Conservation (phyloP, 306 rosid species). For the Cotoneaster glaucophyllus region DNA sequence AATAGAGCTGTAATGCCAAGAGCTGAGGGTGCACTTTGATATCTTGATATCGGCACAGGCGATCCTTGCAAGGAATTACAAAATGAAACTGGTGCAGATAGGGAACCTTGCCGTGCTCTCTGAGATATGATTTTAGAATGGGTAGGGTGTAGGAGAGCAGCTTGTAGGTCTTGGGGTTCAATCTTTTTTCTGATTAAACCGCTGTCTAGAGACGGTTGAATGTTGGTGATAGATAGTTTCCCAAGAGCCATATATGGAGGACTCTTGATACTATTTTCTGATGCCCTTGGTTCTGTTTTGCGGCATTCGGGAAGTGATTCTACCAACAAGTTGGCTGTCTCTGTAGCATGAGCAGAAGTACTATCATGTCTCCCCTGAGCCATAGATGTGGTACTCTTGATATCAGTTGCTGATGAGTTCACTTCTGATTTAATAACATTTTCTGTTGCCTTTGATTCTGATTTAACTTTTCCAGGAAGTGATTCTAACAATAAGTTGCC, state of each 20-base stretch:
- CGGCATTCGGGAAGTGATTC: slow-evolving; percentile 29
- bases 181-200: slow-evolving; percentile 15
- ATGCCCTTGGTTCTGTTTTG: background rate
- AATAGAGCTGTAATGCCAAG: slow-evolving; percentile 83
- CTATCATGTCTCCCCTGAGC: slow-evolving; percentile 33
- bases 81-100: slow-evolving; percentile 48
- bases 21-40: slow-evolving; percentile 58
- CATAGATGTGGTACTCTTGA: slow-evolving; percentile 16
- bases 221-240: slow-evolving; percentile 25
- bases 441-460: slow-evolving; percentile 10
- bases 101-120: slow-evolving; percentile 40
- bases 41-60: slow-evolving; percentile 53
- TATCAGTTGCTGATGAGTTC: slow-evolving; percentile 26
- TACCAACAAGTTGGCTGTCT: slow-evolving; percentile 26
- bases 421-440: slow-evolving; percentile 15
- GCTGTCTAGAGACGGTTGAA: slow-evolving; percentile 16
- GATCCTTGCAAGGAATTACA: slow-evolving; percentile 58
- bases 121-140: slow-evolving; percentile 72
- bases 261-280: slow-evolving; percentile 24
- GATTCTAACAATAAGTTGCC: slow-evolving; percentile 36
- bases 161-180: slow-evolving; percentile 15
- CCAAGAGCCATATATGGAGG: slow-evolving; percentile 14
- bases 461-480: slow-evolving; percentile 24
- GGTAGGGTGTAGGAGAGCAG: slow-evolving; percentile 45
- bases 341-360: slow-evolving; percentile 21